Conservation (phyloP, 1,284 basidiomycete genomes). For the Boletus semigastroideus region DNA sequence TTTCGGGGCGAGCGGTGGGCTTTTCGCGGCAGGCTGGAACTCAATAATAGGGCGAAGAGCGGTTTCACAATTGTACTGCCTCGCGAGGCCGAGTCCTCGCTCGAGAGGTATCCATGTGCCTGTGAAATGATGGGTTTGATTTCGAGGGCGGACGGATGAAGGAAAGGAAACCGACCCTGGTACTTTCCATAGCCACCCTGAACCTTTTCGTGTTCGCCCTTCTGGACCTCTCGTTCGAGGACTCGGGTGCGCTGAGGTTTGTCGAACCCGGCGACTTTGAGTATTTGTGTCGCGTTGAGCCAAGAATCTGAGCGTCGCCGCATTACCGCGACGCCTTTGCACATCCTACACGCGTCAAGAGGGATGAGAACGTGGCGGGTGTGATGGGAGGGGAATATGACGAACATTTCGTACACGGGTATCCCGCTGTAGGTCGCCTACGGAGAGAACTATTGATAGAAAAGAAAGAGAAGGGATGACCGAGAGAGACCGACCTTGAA, state of each 20-base stretch:
- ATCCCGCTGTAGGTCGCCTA: conserved; percentile 88
- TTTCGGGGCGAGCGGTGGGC: conserved; percentile 95
- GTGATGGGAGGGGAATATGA: conserved; percentile 32
- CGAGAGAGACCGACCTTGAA: conserved; percentile 61
- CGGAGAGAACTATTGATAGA: conserved; percentile 2
- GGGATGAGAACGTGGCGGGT: conserved; percentile 35
- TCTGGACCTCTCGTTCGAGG: conserved; percentile 96
- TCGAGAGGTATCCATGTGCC: conserved; percentile 99
- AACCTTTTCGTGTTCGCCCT: conserved; percentile 98
- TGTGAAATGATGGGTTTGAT: conserved; percentile 36
- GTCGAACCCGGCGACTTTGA: conserved; percentile 99
- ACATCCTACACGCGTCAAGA: conserved; percentile 69
- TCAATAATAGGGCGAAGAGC: conserved; percentile 94
- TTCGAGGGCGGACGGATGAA: not conserved
- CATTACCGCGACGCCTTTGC: conserved; percentile 97
- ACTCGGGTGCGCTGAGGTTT: conserved; percentile 98
- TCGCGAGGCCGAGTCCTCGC: conserved; percentile 82
- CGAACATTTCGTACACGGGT: conserved; percentile 84
- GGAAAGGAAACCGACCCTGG: conserved; percentile 69
- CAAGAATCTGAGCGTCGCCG: conserved; percentile 92
- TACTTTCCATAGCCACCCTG: conserved; percentile 99
- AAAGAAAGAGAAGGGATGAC: conserved; percentile 9
- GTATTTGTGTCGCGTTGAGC: conserved; percentile 98
- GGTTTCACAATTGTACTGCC: conserved; percentile 90
- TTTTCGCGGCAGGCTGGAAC: conserved; percentile 88